These are phyloP conservation scores for Lactarius sanguifluus DNA, from an alignment of 768 basidiomycete species.

Conservation along the genomic window DNA sequence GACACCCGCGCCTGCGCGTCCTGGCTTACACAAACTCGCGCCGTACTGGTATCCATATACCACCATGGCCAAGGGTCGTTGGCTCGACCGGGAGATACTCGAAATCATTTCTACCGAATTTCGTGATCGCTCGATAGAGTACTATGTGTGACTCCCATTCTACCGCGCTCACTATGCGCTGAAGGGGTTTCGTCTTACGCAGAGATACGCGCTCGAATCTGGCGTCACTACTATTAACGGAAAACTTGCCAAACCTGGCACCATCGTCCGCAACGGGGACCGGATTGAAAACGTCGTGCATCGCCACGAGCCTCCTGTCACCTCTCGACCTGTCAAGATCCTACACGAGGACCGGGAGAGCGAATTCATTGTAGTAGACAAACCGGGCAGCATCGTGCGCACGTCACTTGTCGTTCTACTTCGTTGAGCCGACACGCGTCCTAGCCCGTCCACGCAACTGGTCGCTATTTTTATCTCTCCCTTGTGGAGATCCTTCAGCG, in stretches of 20 bases:
- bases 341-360: conserved; percentile 75
- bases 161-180: conserved; percentile 5
- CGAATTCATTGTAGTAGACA: conserved; percentile 89
- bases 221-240: conserved; percentile 95
- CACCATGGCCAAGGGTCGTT: conserved; percentile 89
- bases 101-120: conserved; percentile 95
- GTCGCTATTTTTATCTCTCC: conserved; percentile 86
- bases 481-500: conserved; percentile 81
- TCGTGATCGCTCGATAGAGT: conserved; percentile 90
- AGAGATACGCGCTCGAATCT: conserved; percentile 78
- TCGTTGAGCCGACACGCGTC: background rate
- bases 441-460: conserved; percentile 90
- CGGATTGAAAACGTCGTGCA: conserved; percentile 94
- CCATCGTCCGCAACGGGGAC: conserved; percentile 82
- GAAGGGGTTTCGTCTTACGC: background rate
- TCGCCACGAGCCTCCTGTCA: conserved; percentile 95
- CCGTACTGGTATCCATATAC: conserved; percentile 95
- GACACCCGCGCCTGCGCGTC: conserved; percentile 15
- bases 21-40: conserved; percentile 71
- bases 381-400: conserved; percentile 95
- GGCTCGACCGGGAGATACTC: conserved; percentile 83
- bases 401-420: conserved; percentile 28
- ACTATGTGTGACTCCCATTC: conserved; percentile 67
- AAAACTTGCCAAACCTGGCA: conserved; percentile 69
- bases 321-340: conserved; percentile 77